These are phyloP conservation scores for Fusarium graminum DNA, from an alignment of 2,329 filamentous ascomycete genomes.

Conservation along the genomic window DNA sequence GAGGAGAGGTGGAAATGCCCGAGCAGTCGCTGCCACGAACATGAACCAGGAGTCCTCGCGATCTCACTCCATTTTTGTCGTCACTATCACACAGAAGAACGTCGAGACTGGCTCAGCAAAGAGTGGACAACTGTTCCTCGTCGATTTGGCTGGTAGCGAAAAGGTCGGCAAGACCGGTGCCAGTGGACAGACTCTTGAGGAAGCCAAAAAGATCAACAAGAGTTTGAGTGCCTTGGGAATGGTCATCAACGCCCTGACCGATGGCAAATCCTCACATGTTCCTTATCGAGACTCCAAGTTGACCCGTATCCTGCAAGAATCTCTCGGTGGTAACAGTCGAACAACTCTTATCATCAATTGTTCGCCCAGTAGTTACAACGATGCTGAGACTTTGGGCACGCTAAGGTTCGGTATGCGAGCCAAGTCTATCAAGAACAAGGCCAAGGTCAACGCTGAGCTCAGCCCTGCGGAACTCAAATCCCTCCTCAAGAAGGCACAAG, in stretches of 20 bases:
- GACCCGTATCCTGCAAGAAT: slow-evolving; percentile 96
- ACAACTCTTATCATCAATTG: slow-evolving; percentile 99
- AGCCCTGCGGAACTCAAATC: slow-evolving; percentile 95
- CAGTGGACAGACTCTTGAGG: slow-evolving; percentile 95
- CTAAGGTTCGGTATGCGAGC: slow-evolving; percentile 94
- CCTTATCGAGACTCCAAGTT: slow-evolving; percentile 98
- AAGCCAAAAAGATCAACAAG: slow-evolving; percentile 99
- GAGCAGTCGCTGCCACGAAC: slow-evolving; percentile 96
- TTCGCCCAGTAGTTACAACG: slow-evolving; percentile 98
- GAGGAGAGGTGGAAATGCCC: slow-evolving; percentile 87
- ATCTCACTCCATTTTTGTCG: slow-evolving; percentile 97
- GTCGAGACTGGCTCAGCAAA: slow-evolving; percentile 95
- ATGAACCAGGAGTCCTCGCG: slow-evolving; percentile 99
- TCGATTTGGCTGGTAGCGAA: slow-evolving; percentile 97
- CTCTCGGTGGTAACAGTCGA: slow-evolving; percentile 94
- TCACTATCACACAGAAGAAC: slow-evolving; percentile 98
- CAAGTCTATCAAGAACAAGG: slow-evolving; percentile 99
- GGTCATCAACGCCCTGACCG: slow-evolving; percentile 98
- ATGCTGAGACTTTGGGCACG: slow-evolving; percentile 92
- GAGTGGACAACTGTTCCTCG: slow-evolving; percentile 95
- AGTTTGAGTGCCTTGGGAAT: slow-evolving; percentile 97
- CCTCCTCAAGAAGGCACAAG: slow-evolving; percentile 91
- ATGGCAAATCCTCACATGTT: slow-evolving; percentile 95
- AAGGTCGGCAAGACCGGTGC: slow-evolving; percentile 99
- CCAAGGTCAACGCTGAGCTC: slow-evolving; percentile 98